Evolutionary conservation across 371 early-diverging fungal genomes (phyloP), one percentile per base, ranked within the genome.

Genomic region (Lichtheimia corymbifera): DNA sequence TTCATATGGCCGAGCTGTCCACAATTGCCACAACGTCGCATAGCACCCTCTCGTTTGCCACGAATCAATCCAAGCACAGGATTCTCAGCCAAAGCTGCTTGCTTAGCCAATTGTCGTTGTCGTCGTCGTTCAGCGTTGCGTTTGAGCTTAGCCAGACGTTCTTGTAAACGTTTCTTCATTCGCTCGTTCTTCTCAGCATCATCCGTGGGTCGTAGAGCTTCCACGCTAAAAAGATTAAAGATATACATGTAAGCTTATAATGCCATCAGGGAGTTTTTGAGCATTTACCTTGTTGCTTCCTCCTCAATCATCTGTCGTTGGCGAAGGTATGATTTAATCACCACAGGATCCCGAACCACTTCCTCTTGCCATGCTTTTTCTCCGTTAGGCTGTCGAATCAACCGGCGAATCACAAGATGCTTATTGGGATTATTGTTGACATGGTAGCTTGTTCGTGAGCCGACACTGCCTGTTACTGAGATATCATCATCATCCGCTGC

Each of bases 1-100:
- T 91, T 93, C 91, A 92, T 94, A 57, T 94, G 94, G 17, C 94
- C 94, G 13, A 88, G 68, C 63, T 87, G 82, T 43, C 93, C 93
- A 71, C 94, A 94, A 66, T 91, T 92, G 61, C 93, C 90, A 69
- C 93, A 94, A 22, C 83, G 80, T 28, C 91, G 72, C 71, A 80
- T 75, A 12, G 84, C 71, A 14, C 82, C 82, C 54, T 84, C 83
- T 55, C 83, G 81, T 60, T 84, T 84, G 20, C 83, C 75, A 53
- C 77, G 67, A 20, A 79, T 79, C 43, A 85, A 73, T 24, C 87
- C 84, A 40, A 88, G 68, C 27, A 76, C 81, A 25, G 77, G 78
- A 28, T 77, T 77, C 53, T 81, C 80, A 17, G 79, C 81, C 20
- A 86, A 62, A 20, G 77, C 80, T 20, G 77, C 71, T 59, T 77